Percentiles rank a stretch among this genome's conserved stretches.
Evolutionary conservation across 805 yeast genomes (phyloP).

Genomic region (Jamesozyma rosinii): DNA sequence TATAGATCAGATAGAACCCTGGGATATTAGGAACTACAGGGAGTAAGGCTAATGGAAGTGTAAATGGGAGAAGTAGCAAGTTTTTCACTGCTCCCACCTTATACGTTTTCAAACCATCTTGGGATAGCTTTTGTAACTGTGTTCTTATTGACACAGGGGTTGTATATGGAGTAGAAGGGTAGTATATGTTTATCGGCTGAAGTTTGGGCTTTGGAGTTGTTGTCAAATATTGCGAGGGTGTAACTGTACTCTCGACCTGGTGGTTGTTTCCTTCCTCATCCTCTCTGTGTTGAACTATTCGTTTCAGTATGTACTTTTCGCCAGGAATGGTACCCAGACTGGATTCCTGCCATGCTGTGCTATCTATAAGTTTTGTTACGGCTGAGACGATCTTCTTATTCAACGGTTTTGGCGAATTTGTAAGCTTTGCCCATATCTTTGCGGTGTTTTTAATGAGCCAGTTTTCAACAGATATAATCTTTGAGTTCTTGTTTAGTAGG

Average conservation of each 20-base stretch:
- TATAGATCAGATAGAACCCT: conserved; percentile 72
- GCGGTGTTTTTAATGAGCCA: conserved; percentile 42
- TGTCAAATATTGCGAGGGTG: conserved; percentile 12
- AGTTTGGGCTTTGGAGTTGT: conserved; percentile 7
- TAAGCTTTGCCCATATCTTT: conserved; percentile 55
- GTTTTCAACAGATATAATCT: conserved; percentile 33
- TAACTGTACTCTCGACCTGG: conserved; percentile 11
- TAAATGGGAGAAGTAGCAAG: conserved; percentile 58
- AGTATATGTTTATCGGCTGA: conserved; percentile 39
- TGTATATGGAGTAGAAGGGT: conserved; percentile 35
- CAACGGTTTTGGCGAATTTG: conserved; percentile 42
- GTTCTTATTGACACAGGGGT: conserved; percentile 22
- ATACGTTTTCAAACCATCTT: conserved; percentile 43
- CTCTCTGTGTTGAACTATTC: conserved; percentile 3
- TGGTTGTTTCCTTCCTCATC: conserved; percentile 3
- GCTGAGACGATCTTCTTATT: conserved; percentile 51
- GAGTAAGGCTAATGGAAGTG: conserved; percentile 68
- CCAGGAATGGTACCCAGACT: conserved; percentile 72
- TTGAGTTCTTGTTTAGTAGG: conserved; percentile 30
- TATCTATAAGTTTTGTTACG: conserved; percentile 45
- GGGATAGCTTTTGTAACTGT: conserved; percentile 38
- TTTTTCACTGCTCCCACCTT: conserved; percentile 44
- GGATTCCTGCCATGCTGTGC: conserved; percentile 73
- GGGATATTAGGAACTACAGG: conserved; percentile 92
- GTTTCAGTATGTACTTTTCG: conserved; percentile 40